Evolutionary conservation across 2,329 filamentous ascomycete genomes (phyloP), one percentile per base, ranked within the genome.

Genomic region (Fusarium luffae): DNA sequence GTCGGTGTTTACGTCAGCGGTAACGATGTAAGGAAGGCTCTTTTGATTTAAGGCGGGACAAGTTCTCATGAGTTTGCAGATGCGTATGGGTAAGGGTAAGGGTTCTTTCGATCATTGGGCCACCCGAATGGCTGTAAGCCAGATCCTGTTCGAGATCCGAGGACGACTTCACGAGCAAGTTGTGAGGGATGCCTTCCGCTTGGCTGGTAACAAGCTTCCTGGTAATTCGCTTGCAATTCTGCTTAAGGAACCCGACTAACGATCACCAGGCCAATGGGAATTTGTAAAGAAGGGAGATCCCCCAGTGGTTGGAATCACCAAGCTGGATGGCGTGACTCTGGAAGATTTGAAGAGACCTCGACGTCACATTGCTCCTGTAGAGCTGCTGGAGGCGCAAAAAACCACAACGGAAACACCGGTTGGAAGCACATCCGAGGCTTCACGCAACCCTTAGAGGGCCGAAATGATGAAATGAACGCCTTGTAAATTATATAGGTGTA

Each of bases 51-150:
- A 12, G 25, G 30, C 11, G 51, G 54, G 65, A 65, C 51, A 43
- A 37, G 41, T 44, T 58, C 72, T 75, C 54, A 75, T 70, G 40
- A 49, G 30, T 57, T 55, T 48, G 9, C 70, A 91, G 89, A 92
- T 93, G 80, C 92, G 96, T 88, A 99, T 99, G 97, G 96, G 96
- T 80, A 99, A 98, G 83, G 96, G 96, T 82, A 99, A 99, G 80
- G 96, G 96, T 74, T 92, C 91, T 68, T 98, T 99, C 78, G 96
- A 99, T 79, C 93, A 97, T 78, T 99, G 96, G 96, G 94, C 95
- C 7, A 89, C 92, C 23, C 90, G 95, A 80, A 90, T 98, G 72
- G 90, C 93, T 11, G 93, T 98, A 54, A 97, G 92, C 82, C 93
- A 96, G 79, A 89, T 99, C 50, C 85, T 98, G 21, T 97, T 99